Evolutionary conservation across 306 rosid species (phyloP).

Genomic region (Luffa aegyptiaca): DNA sequence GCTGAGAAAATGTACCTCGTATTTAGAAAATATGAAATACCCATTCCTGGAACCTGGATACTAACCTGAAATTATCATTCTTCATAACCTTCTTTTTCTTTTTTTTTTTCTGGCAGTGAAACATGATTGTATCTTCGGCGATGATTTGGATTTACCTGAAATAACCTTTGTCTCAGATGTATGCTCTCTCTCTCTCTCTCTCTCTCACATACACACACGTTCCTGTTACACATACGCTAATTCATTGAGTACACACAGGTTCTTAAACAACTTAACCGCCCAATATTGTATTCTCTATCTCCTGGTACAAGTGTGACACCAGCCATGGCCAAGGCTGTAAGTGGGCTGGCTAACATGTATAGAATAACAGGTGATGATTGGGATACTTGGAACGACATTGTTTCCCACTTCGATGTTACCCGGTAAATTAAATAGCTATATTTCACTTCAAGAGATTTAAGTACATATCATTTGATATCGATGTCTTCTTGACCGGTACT

Average conservation of each 20-base stretch:
- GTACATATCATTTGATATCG: background rate
- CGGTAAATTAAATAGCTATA: constrained; percentile 35
- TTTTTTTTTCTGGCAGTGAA: constrained; percentile 50
- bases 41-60: background rate
- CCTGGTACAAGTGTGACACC: constrained; percentile 83
- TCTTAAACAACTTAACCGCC: constrained; percentile 49
- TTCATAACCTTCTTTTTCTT: background rate
- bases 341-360: constrained; percentile 75
- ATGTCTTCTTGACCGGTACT: background rate
- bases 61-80: background rate
- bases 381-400: constrained; percentile 72
- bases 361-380: constrained; percentile 93
- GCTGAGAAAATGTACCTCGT: background rate
- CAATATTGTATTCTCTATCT: constrained; percentile 70
- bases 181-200: constrained; percentile 6
- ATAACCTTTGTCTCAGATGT: constrained; percentile 73
- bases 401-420: constrained; percentile 58
- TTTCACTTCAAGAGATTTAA: constrained; percentile 7
- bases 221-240: background rate
- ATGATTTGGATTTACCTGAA: constrained; percentile 73
- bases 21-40: background rate
- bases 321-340: constrained; percentile 61
- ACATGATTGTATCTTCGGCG: constrained; percentile 93
- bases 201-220: background rate
- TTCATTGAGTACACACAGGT: constrained; percentile 29